Percentiles rank a stretch among this genome's conserved stretches.
phyloP scores from a whole-genome alignment of 441 rosid species.

The Gossypium davidsonii region DNA sequence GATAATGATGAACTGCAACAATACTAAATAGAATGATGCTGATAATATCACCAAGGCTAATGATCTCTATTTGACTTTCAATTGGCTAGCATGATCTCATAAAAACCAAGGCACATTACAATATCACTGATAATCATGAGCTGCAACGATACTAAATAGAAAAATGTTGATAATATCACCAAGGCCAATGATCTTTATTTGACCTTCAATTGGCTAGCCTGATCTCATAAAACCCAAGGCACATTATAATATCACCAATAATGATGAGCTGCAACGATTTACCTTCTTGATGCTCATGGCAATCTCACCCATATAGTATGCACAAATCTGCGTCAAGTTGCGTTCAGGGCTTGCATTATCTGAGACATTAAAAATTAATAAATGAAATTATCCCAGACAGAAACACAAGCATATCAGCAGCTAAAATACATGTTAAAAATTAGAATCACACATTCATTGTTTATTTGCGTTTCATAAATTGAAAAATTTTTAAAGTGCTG shows the following conservation, averaged over 20 bases:
- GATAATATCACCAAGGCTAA: not conserved
- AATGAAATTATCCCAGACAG: constrained; percentile 7
- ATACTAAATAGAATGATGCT: not conserved
- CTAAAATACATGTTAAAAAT: not conserved
- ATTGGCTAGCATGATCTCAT: not conserved
- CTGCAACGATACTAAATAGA: not conserved
- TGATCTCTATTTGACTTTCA: not conserved
- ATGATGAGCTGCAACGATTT: constrained; percentile 7
- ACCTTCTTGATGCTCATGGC: constrained; percentile 94
- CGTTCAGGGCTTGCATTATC: constrained; percentile 88
- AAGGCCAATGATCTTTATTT: not conserved
- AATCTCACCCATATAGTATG: constrained; percentile 89
- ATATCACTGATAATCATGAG: not conserved
- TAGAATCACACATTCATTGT: not conserved
- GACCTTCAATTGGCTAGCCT: not conserved
- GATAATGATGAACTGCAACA: not conserved
- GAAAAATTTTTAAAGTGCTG: no score
- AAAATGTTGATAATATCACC: not conserved
- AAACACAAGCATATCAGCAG: constrained; percentile 9
- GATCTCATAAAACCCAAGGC: not conserved
- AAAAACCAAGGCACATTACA: not conserved
- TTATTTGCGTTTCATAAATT: not conserved
- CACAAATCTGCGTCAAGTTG: constrained; percentile 69
- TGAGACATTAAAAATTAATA: constrained; percentile 25
- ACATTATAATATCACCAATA: not conserved